Evolutionary conservation across 768 basidiomycete genomes (phyloP), one percentile per base, ranked within the genome.

Genomic region (Lactarius evosmus): DNA sequence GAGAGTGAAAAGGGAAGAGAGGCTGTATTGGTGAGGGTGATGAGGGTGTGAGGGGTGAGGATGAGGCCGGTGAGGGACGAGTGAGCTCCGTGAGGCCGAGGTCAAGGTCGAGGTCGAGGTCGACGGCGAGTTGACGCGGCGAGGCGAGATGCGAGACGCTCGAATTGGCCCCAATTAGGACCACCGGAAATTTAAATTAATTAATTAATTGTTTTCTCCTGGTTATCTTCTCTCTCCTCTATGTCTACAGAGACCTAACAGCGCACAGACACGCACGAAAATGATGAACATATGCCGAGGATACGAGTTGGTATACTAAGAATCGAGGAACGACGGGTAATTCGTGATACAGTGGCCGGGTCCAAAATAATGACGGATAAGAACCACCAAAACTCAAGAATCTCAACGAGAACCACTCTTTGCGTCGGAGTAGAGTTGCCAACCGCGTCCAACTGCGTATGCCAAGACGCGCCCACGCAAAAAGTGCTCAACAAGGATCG

Each of bases 21-120:
- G 46, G 25, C 46, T 25, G 46, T 49, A 25, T 49, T 49, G 46
- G 46, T 49, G 44, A 61, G 34, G 49, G 60, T 44, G 52, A 58
- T 44, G 65, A 59, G 27, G 51, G 30, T 74, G 76, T 76, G 71
- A 72, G 74, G 73, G 70, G 65, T 62, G 65, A 59, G 69, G 66
- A 58, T 61, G 67, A 56, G 61, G 62, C 66, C 44, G 67, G 69
- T 12, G 22, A 25, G 25, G 44, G 61, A 62, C 58, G 29, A 59
- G 69, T 54, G 52, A 54, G 56, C 63, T 63, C 38, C 59, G 66
- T 40, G 57, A 58, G 40, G 44, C 41, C 44, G 27, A 41, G 29
- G 40, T n/a, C n/a, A n/a, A n/a, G n/a, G n/a, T n/a, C n/a, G n/a
- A n/a, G n/a, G n/a, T n/a, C n/a, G 57, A 58, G 40, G 44, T 57